Percentiles rank a stretch among this genome's conserved stretches.
Evolutionary conservation across 225 moss, liverwort and hornwort genomes (phyloP).

Genomic region (Pleurozium schreberi): DNA sequence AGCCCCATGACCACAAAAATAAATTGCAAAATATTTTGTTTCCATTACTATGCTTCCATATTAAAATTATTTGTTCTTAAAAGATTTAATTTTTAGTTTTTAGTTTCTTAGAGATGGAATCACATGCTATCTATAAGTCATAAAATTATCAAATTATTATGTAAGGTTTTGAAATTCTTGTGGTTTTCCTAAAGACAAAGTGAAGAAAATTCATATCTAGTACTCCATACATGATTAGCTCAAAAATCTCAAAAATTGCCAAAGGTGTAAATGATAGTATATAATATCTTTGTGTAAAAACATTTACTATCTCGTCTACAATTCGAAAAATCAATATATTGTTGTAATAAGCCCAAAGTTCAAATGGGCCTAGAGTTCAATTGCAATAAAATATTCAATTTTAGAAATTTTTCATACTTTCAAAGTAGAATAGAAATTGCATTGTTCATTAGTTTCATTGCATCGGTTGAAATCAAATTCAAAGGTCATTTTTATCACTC

Average conservation of each 20-base stretch:
- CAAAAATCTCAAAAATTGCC: too few relatives aligned
- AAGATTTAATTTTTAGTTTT: too few relatives aligned
- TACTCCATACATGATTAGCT: too few relatives aligned
- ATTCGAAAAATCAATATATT: not conserved
- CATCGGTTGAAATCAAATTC: not conserved
- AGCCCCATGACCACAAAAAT: not conserved
- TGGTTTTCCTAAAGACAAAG: not conserved
- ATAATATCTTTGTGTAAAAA: too few relatives aligned
- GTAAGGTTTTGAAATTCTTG: not conserved
- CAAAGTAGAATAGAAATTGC: not conserved
- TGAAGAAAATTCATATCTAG: too few relatives aligned
- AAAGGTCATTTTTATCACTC: not conserved
- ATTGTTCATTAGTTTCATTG: not conserved
- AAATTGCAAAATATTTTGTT: not conserved
- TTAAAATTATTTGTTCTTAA: not conserved
- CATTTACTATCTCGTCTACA: too few relatives aligned
- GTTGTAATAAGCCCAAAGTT: not conserved
- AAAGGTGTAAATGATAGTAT: too few relatives aligned
- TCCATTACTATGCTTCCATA: not conserved
- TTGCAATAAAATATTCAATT: not conserved
- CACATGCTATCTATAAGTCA: not conserved
- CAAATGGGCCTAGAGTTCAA: too few relatives aligned
- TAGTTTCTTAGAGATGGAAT: not conserved
- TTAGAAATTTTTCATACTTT: not conserved
- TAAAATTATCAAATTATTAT: not conserved